Evolutionary conservation across 768 basidiomycete species (phyloP).

Genomic region (Leccinum rimulosum): DNA sequence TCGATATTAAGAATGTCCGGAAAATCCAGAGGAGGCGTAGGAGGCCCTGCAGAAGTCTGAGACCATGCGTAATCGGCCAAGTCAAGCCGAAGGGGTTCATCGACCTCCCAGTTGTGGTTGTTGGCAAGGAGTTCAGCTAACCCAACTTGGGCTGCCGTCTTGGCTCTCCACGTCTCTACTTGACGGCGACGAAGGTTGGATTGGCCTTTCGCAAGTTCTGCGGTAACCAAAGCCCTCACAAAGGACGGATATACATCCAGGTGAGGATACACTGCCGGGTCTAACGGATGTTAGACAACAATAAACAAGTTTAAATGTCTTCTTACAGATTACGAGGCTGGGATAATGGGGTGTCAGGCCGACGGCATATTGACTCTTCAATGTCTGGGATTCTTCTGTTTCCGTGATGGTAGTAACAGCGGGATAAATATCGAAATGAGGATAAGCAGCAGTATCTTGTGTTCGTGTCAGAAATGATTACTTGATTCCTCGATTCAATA

Average conservation of each 20-base stretch:
- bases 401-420: not conserved
- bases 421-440: constrained; percentile 42
- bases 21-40: constrained; percentile 37
- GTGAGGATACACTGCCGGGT: constrained; percentile 23
- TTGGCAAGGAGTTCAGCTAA: constrained; percentile 16
- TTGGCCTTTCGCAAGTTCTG: constrained; percentile 1
- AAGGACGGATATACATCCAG: constrained; percentile 19
- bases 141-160: constrained; percentile 20
- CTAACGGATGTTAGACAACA: constrained; percentile 14
- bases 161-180: constrained; percentile 17
- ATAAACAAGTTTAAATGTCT: not conserved
- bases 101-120: constrained; percentile 21
- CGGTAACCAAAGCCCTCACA: not conserved
- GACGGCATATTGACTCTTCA: not conserved
- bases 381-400: not conserved
- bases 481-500: not conserved
- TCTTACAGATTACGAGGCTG: constrained; percentile 36
- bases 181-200: constrained; percentile 11
- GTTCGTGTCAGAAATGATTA: constrained; percentile 17
- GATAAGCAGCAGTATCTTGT: constrained; percentile 41
- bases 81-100: constrained; percentile 46
- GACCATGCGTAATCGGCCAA: constrained; percentile 72
- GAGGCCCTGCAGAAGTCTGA: constrained; percentile 65
- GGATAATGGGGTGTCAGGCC: constrained; percentile 31
- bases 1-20: constrained; percentile 32